Evolutionary conservation across 2,329 filamentous ascomycete genomes (phyloP).

Genomic region (Trichophyton mentagrophytes): DNA sequence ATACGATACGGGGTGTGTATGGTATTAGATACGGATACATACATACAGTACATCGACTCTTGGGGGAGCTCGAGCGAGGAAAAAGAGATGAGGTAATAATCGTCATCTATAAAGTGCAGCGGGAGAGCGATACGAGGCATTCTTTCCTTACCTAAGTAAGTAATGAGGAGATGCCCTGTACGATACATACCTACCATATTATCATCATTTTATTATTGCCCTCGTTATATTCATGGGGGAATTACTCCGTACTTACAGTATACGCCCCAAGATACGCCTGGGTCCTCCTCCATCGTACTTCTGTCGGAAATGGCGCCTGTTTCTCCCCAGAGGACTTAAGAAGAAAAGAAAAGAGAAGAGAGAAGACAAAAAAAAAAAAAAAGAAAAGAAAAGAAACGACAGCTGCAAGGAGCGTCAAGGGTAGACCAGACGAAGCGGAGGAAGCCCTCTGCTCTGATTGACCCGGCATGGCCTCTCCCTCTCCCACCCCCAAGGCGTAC

Average conservation of each 20-base stretch:
- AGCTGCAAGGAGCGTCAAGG: not conserved
- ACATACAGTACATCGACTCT: not conserved
- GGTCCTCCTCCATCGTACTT: not conserved
- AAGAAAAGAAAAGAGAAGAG: not conserved
- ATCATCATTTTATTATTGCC: too few species aligned
- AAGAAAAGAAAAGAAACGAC: not conserved
- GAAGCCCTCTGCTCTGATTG: not conserved
- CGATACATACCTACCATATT: too few species aligned
- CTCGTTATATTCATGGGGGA: not conserved
- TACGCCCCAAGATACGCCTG: not conserved
- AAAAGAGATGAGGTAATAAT: not conserved
- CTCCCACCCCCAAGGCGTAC: not conserved
- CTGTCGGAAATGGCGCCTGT: slow-evolving; percentile 2
- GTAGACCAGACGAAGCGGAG: not conserved
- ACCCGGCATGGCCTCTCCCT: not conserved
- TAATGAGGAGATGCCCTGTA: too few species aligned
- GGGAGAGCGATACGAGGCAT: not conserved
- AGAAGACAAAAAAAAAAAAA: too few species aligned
- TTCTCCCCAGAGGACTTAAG: not conserved
- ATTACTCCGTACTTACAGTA: not conserved
- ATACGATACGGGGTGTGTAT: not conserved
- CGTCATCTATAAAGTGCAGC: too few species aligned
- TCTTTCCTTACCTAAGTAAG: not conserved
- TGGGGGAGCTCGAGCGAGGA: not conserved
- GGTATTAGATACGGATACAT: too few species aligned